A percentile compares a stretch with the other conserved stretches of the same genome.
Evolutionary conservation across 1,284 basidiomycete species (phyloP).

Genomic region (Trichosporon coremiiforme): DNA sequence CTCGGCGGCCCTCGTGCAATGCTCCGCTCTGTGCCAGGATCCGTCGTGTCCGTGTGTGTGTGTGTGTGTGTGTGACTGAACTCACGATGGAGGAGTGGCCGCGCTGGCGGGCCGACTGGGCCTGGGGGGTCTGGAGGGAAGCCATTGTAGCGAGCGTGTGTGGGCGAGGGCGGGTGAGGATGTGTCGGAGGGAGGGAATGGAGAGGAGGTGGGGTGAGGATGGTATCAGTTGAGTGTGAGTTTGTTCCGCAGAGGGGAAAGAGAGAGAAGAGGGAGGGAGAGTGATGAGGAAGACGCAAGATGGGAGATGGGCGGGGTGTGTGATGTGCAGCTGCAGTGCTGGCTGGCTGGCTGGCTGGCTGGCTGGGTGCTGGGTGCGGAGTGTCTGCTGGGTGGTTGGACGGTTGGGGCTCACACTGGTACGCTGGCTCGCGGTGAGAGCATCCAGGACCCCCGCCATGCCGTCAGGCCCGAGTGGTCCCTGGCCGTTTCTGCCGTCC

Average conservation of each 20-base stretch:
- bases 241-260: neutral
- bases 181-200: neutral
- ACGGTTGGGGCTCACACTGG: too few relatives aligned
- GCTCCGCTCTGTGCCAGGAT: too few relatives aligned
- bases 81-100: conserved; percentile 58
- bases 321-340: neutral
- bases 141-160: conserved; percentile 31
- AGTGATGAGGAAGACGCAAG: conserved; percentile 8
- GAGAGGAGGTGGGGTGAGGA: neutral
- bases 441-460: too few relatives aligned
- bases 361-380: too few relatives aligned
- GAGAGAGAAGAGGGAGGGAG: too few relatives aligned
- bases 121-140: conserved; percentile 39
- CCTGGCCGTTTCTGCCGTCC: too few relatives aligned
- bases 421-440: too few relatives aligned
- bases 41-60: too few relatives aligned
- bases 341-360: neutral
- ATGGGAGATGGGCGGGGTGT: neutral
- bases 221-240: neutral
- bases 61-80: conserved; percentile 4
- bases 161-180: neutral
- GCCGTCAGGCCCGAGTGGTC: too few relatives aligned
- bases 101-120: conserved; percentile 50
- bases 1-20: too few relatives aligned
- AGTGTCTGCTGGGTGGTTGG: too few relatives aligned